These are phyloP conservation scores for Alopecurus myosuroides DNA, from an alignment of 176 grass and related monocot species.

Conservation along the genomic window DNA sequence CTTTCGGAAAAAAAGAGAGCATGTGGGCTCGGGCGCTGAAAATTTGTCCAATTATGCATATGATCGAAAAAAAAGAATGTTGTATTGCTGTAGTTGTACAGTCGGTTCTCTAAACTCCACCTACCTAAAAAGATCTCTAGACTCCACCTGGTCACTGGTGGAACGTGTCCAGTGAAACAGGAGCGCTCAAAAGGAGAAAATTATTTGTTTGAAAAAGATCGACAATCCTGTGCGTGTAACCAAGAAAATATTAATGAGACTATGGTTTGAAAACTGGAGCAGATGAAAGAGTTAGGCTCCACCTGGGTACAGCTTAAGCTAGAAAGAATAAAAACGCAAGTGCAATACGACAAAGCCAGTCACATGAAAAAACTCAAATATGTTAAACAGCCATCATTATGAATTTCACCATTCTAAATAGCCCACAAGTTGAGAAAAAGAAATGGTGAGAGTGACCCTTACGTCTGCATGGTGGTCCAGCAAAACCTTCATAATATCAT, in stretches of 20 bases:
- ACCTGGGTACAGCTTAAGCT: not conserved
- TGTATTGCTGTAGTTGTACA: not conserved
- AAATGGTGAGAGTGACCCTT: not conserved
- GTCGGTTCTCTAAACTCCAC: not conserved
- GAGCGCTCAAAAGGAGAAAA: not conserved
- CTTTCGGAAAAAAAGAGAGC: not conserved
- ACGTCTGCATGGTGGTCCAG: conserved; percentile 20
- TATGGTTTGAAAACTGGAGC: not conserved
- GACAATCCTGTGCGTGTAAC: not conserved
- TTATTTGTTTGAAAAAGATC: not conserved
- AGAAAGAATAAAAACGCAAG: not conserved
- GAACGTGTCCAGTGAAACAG: not conserved
- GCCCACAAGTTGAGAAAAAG: not conserved
- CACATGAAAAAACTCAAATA: not conserved
- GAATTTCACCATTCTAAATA: not conserved
- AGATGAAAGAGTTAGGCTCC: not conserved
- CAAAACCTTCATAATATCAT: conserved; percentile 25
- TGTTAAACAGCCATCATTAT: not conserved
- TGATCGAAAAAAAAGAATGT: not conserved
- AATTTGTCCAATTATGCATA: not conserved
- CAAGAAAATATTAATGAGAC: not conserved
- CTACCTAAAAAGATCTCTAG: not conserved
- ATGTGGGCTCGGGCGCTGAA: not conserved
- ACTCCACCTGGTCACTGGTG: not conserved
- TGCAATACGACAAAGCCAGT: not conserved